Base-by-base conservation (phyloP, 129 eudicot genomes). In the Pulicaria dysenterica region DNA sequence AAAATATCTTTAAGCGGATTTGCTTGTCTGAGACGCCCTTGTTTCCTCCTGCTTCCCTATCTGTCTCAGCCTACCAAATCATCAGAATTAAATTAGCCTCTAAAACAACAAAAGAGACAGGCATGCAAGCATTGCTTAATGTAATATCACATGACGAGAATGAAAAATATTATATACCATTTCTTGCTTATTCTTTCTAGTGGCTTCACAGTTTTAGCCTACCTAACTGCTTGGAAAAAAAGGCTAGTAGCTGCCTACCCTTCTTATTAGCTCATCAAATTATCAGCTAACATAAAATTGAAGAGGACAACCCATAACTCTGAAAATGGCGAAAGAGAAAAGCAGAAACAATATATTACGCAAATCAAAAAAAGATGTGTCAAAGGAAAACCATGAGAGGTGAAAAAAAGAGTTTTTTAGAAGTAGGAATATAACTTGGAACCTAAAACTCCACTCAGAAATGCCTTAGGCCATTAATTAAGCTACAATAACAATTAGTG, bases 11-110 rank as follows among this genome's bases (percentile, higher is more conserved):
- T 64, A 95, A 79, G 56, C 99, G 96, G 40, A 95, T 95, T 71
- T 90, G 97, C 71, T 95, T 95, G 78, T 95, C 99, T 41, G 97
- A 82, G 46, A 95, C 96, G 44, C 99, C 99, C 80, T 88, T 90
- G 82, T 90, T 95, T 74, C 84, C 94, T 75, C 99, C 99, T 7
- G 97, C 97, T 83, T 90, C 99, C 78, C 87, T 86, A 13, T 90
- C 96, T 19, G 99, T 95, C 81, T 88, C 99, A 7, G 91, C 94
- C 99, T 95, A 69, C 34, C 40, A 67, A 24, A 48, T 15, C 41
- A 51, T 42, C 45, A 41, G 13, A 41, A 53, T 8, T 12, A 11
- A 64, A 42, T 14, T n/a, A 7, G 49, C 16, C 15, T 74, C 47
- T 54, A 34, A 53, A 55, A 7, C 49, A 65, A 31, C 48, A 64